Evolutionary conservation across 2,329 filamentous ascomycete genomes (phyloP).

Genomic region (Hysterium pulicare): DNA sequence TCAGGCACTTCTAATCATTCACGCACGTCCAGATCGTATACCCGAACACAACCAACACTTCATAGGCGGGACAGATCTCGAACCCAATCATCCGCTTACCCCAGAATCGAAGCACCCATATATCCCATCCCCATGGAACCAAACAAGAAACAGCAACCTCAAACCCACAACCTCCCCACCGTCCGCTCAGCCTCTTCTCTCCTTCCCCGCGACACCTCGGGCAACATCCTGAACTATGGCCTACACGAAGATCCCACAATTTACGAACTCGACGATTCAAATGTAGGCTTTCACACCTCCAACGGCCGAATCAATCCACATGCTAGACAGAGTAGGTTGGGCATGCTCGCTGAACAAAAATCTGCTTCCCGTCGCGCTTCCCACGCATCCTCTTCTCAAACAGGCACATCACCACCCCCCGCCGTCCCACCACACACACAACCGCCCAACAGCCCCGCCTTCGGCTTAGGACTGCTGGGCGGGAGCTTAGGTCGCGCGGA

Average conservation of each 20-base stretch:
- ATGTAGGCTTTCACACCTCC: conserved; percentile 15
- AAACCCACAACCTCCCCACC: conserved; percentile 2
- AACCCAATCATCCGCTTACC: conserved; percentile 28
- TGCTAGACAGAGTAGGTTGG: conserved; percentile 1
- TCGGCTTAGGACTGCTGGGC: not conserved
- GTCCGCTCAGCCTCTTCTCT: not conserved
- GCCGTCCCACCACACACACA: not conserved
- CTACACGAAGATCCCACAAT: conserved; percentile 17
- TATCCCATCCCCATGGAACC: conserved; percentile 9
- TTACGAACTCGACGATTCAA: conserved; percentile 15
- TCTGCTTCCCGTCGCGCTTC: conserved; percentile 4
- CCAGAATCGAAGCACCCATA: conserved; percentile 19
- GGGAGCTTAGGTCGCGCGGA: conserved; percentile 1
- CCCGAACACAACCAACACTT: not conserved
- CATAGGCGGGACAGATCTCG: conserved; percentile 18
- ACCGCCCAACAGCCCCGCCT: not conserved
- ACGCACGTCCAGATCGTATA: not conserved
- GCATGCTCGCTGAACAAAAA: not conserved
- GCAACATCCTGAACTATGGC: conserved; percentile 20
- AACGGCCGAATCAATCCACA: conserved; percentile 9
- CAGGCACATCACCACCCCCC: not conserved
- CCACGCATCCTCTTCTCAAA: too few species aligned
- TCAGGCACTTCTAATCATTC: conserved; percentile 21
- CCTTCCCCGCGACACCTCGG: conserved; percentile 16
- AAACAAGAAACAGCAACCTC: not conserved